Conservation (phyloP, 768 basidiomycete genomes). For the Naganishia vaughanmartiniae region DNA sequence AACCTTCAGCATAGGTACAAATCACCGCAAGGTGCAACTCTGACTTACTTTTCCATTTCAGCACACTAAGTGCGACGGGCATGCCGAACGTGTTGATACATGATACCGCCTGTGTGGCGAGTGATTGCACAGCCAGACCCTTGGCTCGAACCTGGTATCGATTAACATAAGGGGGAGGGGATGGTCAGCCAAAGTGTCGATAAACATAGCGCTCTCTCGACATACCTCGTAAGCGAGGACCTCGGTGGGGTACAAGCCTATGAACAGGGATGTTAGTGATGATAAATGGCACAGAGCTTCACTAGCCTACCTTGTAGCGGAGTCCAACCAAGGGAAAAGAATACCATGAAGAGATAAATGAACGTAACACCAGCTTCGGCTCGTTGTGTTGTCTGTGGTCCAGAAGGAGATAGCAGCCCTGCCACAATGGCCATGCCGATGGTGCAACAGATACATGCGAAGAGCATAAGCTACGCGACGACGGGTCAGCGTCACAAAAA, state of each 20-base stretch:
- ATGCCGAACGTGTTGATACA: slow-evolving; percentile 59
- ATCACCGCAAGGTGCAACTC: too few species aligned
- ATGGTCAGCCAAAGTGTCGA: neutral
- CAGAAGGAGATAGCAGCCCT: slow-evolving; percentile 56
- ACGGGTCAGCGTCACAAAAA: neutral
- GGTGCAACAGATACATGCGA: slow-evolving; percentile 53
- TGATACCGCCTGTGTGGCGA: slow-evolving; percentile 55
- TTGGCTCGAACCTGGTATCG: slow-evolving; percentile 55
- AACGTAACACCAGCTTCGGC: slow-evolving; percentile 61
- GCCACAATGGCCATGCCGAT: slow-evolving; percentile 57
- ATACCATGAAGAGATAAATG: slow-evolving; percentile 47
- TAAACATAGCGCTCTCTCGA: neutral
- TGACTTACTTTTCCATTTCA: slow-evolving; percentile 57
- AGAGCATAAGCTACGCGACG: slow-evolving; percentile 51
- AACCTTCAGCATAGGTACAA: neutral
- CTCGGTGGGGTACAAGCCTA: slow-evolving; percentile 58
- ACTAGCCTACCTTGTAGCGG: slow-evolving; percentile 57
- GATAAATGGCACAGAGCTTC: neutral
- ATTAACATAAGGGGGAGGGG: neutral
- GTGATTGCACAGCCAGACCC: slow-evolving; percentile 58
- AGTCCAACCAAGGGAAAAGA: slow-evolving; percentile 62
- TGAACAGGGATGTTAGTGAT: neutral
- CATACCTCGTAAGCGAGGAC: slow-evolving; percentile 56
- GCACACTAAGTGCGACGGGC: slow-evolving; percentile 57
- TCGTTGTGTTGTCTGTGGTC: slow-evolving; percentile 45